Conservation (phyloP, 352 stramenopile species). For the Ophiocytium majus region DNA sequence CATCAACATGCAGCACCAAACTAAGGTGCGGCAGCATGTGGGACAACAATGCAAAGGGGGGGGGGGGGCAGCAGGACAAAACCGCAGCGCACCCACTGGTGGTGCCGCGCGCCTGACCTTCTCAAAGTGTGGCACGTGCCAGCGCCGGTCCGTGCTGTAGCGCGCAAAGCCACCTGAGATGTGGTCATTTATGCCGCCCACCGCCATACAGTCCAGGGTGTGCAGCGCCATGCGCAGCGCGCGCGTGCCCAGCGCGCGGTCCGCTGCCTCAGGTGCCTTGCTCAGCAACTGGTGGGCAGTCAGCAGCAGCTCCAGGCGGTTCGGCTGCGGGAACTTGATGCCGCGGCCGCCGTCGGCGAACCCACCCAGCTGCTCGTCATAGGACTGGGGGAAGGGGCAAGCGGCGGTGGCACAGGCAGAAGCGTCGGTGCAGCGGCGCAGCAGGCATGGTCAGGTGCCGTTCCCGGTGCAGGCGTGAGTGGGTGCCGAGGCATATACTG, state of each 20-base stretch:
- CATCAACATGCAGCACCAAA: no score
- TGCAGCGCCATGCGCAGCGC: conserved; percentile 44
- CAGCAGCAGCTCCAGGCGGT: conserved; percentile 42
- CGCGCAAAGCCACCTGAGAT: conserved; percentile 48
- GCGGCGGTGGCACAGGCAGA: no score
- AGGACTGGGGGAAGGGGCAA: no score
- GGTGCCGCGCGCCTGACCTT: no score
- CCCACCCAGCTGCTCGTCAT: conserved; percentile 35
- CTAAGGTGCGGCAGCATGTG: no score
- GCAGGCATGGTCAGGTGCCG: no score
- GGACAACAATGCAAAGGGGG: no score
- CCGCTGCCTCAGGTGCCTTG: neutral
- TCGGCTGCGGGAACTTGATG: conserved; percentile 47
- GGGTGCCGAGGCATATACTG: no score
- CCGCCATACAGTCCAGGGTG: conserved; percentile 45
- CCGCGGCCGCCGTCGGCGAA: conserved; percentile 26
- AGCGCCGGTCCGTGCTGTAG: conserved; percentile 52
- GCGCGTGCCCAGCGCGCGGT: conserved; percentile 20
- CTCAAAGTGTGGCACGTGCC: conserved; percentile 59
- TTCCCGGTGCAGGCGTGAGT: no score
- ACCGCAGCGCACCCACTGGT: neutral
- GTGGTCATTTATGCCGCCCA: conserved; percentile 51
- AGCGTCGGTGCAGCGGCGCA: no score
- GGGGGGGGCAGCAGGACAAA: no score
- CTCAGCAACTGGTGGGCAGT: conserved; percentile 13